These are phyloP conservation scores for Fusarium compactum DNA, from an alignment of 2,329 filamentous ascomycete genomes.

Conservation along the genomic window DNA sequence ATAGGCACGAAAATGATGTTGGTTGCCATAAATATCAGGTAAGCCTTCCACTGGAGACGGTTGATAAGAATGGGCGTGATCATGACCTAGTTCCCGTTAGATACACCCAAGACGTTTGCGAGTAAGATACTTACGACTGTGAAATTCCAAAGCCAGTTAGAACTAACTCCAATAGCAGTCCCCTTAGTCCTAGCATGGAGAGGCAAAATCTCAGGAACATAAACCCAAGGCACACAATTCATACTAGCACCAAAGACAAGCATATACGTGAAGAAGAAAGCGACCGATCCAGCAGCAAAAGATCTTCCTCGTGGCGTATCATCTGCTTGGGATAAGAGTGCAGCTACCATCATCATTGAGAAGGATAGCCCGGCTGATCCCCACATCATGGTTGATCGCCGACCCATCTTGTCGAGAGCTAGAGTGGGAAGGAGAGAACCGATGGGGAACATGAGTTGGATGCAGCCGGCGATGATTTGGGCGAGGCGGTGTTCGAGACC, in stretches of 20 bases:
- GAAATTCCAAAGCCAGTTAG: constrained; percentile 26
- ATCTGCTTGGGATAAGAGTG: constrained; percentile 32
- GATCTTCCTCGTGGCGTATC: constrained; percentile 20
- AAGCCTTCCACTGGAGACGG: constrained; percentile 18
- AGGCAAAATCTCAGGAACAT: constrained; percentile 41
- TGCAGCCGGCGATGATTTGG: constrained; percentile 53
- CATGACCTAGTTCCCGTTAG: constrained; percentile 54
- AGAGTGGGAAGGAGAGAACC: constrained; percentile 53
- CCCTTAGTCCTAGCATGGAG: constrained; percentile 34
- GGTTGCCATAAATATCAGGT: constrained; percentile 21
- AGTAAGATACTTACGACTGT: not conserved
- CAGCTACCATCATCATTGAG: constrained; percentile 42
- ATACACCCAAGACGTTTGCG: constrained; percentile 4
- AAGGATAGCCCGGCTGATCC: constrained; percentile 49
- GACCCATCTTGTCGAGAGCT: constrained; percentile 53
- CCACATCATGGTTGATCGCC: constrained; percentile 59
- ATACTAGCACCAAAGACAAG: constrained; percentile 37
- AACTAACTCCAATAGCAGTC: constrained; percentile 40
- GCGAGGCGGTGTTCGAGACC: constrained; percentile 45
- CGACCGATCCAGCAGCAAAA: constrained; percentile 31
- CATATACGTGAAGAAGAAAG: constrained; percentile 41
- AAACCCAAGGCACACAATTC: constrained; percentile 45
- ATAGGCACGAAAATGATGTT: constrained; percentile 11
- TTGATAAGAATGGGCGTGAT: constrained; percentile 57
- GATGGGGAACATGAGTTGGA: constrained; percentile 55